Base-by-base conservation (phyloP, 2,329 filamentous ascomycete genomes). In the Fusarium globosum region DNA sequence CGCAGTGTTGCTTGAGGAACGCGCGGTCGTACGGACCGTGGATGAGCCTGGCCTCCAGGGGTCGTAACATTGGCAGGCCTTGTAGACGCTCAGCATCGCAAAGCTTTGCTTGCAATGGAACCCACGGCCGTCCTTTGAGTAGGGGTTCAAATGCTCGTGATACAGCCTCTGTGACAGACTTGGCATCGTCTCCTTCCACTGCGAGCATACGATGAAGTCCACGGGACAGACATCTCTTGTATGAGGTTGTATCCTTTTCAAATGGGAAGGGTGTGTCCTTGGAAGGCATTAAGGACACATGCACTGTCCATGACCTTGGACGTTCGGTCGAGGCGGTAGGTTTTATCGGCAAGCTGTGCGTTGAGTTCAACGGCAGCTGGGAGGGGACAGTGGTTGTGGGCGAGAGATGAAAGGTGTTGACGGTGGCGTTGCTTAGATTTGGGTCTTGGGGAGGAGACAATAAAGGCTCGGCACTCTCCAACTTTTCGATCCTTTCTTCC, bases 241-340 rank as follows among this genome's bases (percentile, higher is more conserved):
- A 91, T 8, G 88, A 88, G 45, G 84, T 87, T 20, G 88, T 90
- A 72, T 90, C 88, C 76, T 89, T 88, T 79, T 90, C 89, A 76
- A 90, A 91, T 0, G 89, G 89, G 71, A 90, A 89, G 9, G 88
- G 86, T 63, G 88, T 85, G 39, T 84, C 84, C 18, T 82, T 83
- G 52, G 85, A 86, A 8, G 89, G 89, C 42, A 91, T 82, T 18
- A 91, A 83, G 6, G 89, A 90, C 41, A 91, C 83, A 74, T 90
- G 88, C 35, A 90, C 87, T 4, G 88, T 90, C 89, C 89, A 91
- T 10, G 83, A 80, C 61, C 81, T 82, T 23, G 81, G 78, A 48
- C 72, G 62, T 49, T 57, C 48, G 43, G 39, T 36, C 36, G 65
- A 53, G 49, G 68, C 48, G 28, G 68, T 53, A 45, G 65, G 68